Conservation (phyloP, 2,329 filamentous ascomycete genomes). For the Zymoseptoria passerinii region DNA sequence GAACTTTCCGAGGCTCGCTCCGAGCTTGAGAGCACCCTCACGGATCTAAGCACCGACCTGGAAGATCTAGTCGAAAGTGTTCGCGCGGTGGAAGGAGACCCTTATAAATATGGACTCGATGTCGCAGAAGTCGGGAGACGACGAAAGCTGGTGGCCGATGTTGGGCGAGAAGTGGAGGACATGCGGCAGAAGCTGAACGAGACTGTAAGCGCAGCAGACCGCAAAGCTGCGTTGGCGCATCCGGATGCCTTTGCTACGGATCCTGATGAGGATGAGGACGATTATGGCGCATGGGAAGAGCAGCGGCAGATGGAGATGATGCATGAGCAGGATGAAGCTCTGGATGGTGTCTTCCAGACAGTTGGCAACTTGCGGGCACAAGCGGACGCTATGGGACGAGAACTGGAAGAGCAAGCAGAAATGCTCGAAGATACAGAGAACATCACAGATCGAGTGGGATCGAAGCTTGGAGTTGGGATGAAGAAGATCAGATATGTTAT, state of each 20-base stretch:
- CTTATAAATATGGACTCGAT: conserved; percentile 78
- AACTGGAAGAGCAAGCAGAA: conserved; percentile 88
- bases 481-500: conserved; percentile 80
- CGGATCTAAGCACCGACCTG: conserved; percentile 70
- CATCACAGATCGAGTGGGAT: conserved; percentile 77
- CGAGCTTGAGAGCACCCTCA: conserved; percentile 73
- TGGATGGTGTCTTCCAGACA: conserved; percentile 87
- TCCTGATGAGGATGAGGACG: conserved; percentile 41
- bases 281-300: conserved; percentile 69
- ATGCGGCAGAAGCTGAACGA: conserved; percentile 77
- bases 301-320: conserved; percentile 86
- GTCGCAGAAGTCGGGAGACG: conserved; percentile 73
- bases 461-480: conserved; percentile 76
- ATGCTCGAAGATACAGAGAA: conserved; percentile 80
- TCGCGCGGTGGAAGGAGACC: conserved; percentile 76
- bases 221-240: conserved; percentile 48
- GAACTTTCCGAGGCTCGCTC: conserved; percentile 55
- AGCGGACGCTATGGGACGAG: conserved; percentile 90
- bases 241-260: conserved; percentile 46
- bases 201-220: conserved; percentile 39
- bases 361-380: conserved; percentile 85
- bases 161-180: conserved; percentile 78
- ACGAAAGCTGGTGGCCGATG: conserved; percentile 74
- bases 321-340: conserved; percentile 85
- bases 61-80: conserved; percentile 82